Conservation (phyloP, 2,329 filamentous ascomycete genomes). For the Purpureocillium takamizusanense region DNA sequence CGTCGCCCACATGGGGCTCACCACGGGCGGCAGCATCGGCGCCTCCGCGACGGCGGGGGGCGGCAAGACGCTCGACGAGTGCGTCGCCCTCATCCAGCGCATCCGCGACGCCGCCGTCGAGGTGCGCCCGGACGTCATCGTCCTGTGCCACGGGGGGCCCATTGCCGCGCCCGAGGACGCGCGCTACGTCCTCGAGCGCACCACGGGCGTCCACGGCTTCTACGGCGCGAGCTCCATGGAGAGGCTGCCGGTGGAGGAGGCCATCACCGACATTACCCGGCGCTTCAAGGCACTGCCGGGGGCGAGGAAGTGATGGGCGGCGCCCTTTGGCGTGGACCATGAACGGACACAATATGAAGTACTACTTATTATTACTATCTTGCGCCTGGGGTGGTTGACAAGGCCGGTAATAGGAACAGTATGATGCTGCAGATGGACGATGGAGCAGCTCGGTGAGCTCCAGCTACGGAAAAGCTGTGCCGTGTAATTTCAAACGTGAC, state of each 20-base stretch:
- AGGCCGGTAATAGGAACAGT: too few relatives aligned
- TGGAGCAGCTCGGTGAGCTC: too few relatives aligned
- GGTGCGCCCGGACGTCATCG: slow-evolving; percentile 50
- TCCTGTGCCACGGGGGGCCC: slow-evolving; percentile 63
- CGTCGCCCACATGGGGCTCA: slow-evolving; percentile 61
- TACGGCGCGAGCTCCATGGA: slow-evolving; percentile 66
- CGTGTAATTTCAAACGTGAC: too few relatives aligned
- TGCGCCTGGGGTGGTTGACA: too few relatives aligned
- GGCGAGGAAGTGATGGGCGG: background rate
- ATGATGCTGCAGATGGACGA: too few relatives aligned
- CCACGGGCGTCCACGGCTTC: slow-evolving; percentile 60
- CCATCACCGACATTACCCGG: slow-evolving; percentile 41
- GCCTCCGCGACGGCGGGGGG: too few relatives aligned
- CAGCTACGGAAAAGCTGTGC: too few relatives aligned
- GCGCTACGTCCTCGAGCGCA: slow-evolving; percentile 49
- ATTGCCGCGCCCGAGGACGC: slow-evolving; percentile 57
- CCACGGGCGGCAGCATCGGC: slow-evolving; percentile 55
- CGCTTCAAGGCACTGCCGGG: slow-evolving; percentile 4
- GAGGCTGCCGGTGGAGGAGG: slow-evolving; percentile 56
- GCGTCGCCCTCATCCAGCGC: slow-evolving; percentile 49
- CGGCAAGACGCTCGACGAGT: slow-evolving; percentile 56
- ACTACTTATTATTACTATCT: too few relatives aligned
- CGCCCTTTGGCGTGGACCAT: too few relatives aligned
- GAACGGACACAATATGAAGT: too few relatives aligned
- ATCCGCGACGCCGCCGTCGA: slow-evolving; percentile 51